Evolutionary conservation across 208 protist species (phyloP), one percentile per base, ranked within the genome.

Genomic region (Crithidia fasciculata): DNA sequence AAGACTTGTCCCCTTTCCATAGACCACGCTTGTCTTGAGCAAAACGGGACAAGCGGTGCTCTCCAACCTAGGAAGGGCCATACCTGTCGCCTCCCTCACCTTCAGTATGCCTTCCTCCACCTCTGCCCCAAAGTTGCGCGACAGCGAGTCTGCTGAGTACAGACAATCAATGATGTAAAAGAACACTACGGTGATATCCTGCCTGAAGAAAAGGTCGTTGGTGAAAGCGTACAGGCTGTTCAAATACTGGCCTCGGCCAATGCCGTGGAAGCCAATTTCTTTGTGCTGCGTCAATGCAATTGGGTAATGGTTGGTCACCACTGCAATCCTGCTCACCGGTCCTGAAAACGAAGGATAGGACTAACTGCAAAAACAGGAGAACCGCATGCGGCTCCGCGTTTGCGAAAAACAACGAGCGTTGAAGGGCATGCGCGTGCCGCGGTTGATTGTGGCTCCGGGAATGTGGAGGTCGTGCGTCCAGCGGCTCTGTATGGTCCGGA

Each of bases 241-340:
- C 16, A 64, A n/a, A 36, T 64, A 64, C 41, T 64, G 44, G 7
- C 59, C 59, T 0, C 59, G 59, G 18, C 59, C 59, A 10, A 64
- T 49, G 10, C 7, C 59, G 59, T 40, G 39, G 18, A 64, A 49
- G 6, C 59, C 16, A n/a, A 50, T 64, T 16, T 64, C 59, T 64
- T 40, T 44, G 6, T 44, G 6, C 44, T 64, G 59, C 8, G 59
- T n/a, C 28, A 44, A 39, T 18, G 44, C 59, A 16, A 64, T 64
- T 49, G 59, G 59, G 15, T 64, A 64, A n/a, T 64, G 44, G 59
- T 64, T n/a, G 10, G 59, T 64, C 59, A 50, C 59, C 59, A 49
- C 19, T 6, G 59, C 59, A 16, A 44, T 49, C 39, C 59, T 8
- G 10, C 16, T 40, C 36, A 64, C 39, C 16, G 59, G 5, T 8